Evolutionary conservation across 2,329 filamentous ascomycete species (phyloP).

Genomic region (Xylariaceae sp.): DNA sequence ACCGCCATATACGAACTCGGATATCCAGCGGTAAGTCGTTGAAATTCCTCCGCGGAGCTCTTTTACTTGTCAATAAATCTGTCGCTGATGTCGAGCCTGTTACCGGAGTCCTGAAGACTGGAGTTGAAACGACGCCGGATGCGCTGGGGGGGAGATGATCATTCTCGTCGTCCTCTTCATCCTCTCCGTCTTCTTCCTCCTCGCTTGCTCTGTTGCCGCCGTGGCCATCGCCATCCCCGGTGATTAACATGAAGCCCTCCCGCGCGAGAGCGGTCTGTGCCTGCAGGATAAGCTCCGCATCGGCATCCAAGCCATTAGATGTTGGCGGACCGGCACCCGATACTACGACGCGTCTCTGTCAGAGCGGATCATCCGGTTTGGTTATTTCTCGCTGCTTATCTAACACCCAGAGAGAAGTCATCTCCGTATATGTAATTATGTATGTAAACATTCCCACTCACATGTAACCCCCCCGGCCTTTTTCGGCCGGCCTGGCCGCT

Average conservation of each 20-base stretch:
- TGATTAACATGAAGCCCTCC: not conserved
- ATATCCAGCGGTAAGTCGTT: conserved; percentile 16
- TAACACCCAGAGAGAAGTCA: not conserved
- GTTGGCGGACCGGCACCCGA: not conserved
- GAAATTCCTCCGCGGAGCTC: conserved; percentile 8
- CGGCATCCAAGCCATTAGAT: conserved; percentile 3
- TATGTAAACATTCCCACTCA: conserved; percentile 15
- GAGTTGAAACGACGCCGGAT: not conserved
- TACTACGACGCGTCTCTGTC: conserved; percentile 6
- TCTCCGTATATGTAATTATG: not conserved
- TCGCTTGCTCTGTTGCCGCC: not conserved
- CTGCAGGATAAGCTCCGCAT: conserved; percentile 16
- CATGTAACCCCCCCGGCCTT: conserved; percentile 23
- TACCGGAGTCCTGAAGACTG: not conserved
- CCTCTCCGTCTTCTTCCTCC: not conserved
- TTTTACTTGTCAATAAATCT: not conserved
- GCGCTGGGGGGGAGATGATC: not conserved
- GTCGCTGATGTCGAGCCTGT: not conserved
- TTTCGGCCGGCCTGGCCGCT: conserved; percentile 27
- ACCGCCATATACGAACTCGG: conserved; percentile 23
- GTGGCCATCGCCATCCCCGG: not conserved
- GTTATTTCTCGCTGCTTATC: not conserved
- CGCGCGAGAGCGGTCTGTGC: conserved; percentile 11
- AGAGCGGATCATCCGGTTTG: not conserved
- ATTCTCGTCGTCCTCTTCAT: not conserved